phyloP scores from a whole-genome alignment of 495 filamentous ascomycete genomes.

The Xylaria curta region DNA sequence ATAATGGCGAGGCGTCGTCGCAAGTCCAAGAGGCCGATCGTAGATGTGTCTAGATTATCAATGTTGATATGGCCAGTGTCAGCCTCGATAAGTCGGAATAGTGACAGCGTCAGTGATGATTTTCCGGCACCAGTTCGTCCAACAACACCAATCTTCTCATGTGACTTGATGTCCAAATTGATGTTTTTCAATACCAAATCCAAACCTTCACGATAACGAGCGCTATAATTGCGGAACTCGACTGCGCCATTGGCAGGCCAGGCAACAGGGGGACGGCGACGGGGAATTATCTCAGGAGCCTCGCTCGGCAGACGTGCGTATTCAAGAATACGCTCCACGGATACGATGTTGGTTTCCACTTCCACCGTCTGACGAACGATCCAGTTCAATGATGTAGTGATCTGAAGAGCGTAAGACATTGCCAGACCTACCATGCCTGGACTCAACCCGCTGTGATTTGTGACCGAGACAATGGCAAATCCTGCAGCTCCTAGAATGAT shows the following conservation, averaged over 20 bases:
- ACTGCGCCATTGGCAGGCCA: conserved; percentile 94
- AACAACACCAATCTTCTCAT: conserved; percentile 97
- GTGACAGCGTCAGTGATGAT: conserved; percentile 88
- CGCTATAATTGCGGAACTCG: conserved; percentile 90
- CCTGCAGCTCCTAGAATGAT: conserved; percentile 89
- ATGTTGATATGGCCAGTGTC: conserved; percentile 82
- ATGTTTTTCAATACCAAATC: conserved; percentile 94
- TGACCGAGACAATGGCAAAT: conserved; percentile 81
- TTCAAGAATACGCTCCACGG: conserved; percentile 96
- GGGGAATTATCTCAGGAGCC: conserved; percentile 91
- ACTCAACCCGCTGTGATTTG: conserved; percentile 69
- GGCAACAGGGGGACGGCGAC: conserved; percentile 81
- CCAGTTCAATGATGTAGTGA: conserved; percentile 99
- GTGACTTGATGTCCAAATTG: conserved; percentile 87
- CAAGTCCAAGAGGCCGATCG: conserved; percentile 88
- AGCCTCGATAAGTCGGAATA: conserved; percentile 96
- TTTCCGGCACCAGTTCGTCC: conserved; percentile 97
- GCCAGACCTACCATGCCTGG: conserved; percentile 87
- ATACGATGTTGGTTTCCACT: conserved; percentile 99
- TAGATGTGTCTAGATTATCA: conserved; percentile 86
- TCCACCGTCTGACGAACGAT: conserved; percentile 99
- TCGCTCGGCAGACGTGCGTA: conserved; percentile 94
- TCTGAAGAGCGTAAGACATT: conserved; percentile 97
- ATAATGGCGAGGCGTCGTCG: conserved; percentile 94
- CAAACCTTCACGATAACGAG: conserved; percentile 85